A percentile compares a stretch with the other conserved stretches of the same genome.
Evolutionary conservation across 2,329 filamentous ascomycete species (phyloP).

Genomic region (Aspergillus amoenus): DNA sequence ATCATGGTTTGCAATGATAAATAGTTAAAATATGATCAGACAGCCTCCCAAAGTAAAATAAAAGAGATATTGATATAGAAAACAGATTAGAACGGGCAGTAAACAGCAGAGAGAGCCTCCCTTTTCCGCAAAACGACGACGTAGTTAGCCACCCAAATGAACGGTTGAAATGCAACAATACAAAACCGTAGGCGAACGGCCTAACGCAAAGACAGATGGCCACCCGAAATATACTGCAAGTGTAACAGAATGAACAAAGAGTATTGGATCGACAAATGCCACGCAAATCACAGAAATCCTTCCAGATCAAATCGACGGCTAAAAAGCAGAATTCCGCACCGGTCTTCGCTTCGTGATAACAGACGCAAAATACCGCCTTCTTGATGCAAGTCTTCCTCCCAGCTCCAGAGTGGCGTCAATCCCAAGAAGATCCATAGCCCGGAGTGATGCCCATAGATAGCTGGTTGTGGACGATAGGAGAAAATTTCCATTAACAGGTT

Average conservation of each 20-base stretch:
- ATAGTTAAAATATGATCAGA: slow-evolving; percentile 34
- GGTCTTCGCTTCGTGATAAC: slow-evolving; percentile 16
- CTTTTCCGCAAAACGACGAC: slow-evolving; percentile 12
- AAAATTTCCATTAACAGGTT: slow-evolving; percentile 33
- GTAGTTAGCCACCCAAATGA: slow-evolving; percentile 13
- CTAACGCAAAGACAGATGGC: slow-evolving; percentile 22
- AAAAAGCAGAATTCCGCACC: slow-evolving; percentile 20
- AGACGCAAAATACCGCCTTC: slow-evolving; percentile 13
- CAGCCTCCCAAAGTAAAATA: slow-evolving; percentile 36
- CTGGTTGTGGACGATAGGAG: slow-evolving; percentile 15
- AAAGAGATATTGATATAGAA: slow-evolving; percentile 14
- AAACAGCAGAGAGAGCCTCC: slow-evolving; percentile 6
- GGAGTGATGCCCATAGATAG: slow-evolving; percentile 8
- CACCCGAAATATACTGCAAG: slow-evolving; percentile 22
- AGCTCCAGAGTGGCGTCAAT: neutral
- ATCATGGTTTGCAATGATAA: slow-evolving; percentile 13
- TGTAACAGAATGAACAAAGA: slow-evolving; percentile 11
- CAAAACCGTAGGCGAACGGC: slow-evolving; percentile 8
- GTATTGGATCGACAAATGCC: slow-evolving; percentile 9
- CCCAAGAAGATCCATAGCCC: slow-evolving; percentile 2
- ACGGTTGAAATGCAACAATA: neutral
- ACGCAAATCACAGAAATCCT: slow-evolving; percentile 5
- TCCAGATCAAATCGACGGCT: neutral
- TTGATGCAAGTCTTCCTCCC: slow-evolving; percentile 10
- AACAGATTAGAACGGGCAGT: neutral